Percentiles rank a stretch among this genome's conserved stretches.
Conservation (phyloP, 1,139 yeast species). For the Lodderomyces theae region DNA sequence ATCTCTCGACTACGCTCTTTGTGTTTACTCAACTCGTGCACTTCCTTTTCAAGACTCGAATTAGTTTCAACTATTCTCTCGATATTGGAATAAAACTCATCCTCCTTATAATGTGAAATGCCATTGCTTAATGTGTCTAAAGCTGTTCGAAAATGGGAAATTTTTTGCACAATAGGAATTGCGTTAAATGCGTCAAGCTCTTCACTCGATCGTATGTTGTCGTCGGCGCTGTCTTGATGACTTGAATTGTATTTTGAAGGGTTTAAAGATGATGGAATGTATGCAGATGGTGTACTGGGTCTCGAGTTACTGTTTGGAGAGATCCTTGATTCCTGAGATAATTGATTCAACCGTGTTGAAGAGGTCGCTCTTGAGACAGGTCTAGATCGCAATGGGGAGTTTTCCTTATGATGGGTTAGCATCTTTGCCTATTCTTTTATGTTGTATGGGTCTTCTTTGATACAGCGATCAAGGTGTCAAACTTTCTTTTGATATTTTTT, state of each 20-base stretch:
- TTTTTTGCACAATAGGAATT: slow-evolving; percentile 27
- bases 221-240: slow-evolving; percentile 19
- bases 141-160: slow-evolving; percentile 16
- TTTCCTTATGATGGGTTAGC: slow-evolving; percentile 21
- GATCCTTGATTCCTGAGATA: slow-evolving; percentile 8
- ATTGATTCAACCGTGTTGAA: slow-evolving; percentile 29
- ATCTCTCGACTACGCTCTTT: slow-evolving; percentile 31
- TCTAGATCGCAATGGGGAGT: slow-evolving; percentile 22
- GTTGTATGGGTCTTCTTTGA: too few species aligned
- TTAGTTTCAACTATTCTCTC: slow-evolving; percentile 29
- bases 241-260: slow-evolving; percentile 28
- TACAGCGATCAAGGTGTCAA: too few species aligned
- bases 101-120: slow-evolving; percentile 36
- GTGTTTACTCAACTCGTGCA: slow-evolving; percentile 31
- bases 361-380: slow-evolving; percentile 39
- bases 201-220: slow-evolving; percentile 19
- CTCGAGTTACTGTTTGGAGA: background rate
- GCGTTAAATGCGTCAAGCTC: slow-evolving; percentile 28
- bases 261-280: slow-evolving; percentile 39
- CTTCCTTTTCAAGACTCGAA: slow-evolving; percentile 24
- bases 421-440: too few species aligned
- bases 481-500: too few species aligned
- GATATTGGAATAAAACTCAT: slow-evolving; percentile 25
- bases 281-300: slow-evolving; percentile 32
- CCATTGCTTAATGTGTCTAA: slow-evolving; percentile 24